Conservation (phyloP, 495 filamentous ascomycete species). For the Podospora sp. region DNA sequence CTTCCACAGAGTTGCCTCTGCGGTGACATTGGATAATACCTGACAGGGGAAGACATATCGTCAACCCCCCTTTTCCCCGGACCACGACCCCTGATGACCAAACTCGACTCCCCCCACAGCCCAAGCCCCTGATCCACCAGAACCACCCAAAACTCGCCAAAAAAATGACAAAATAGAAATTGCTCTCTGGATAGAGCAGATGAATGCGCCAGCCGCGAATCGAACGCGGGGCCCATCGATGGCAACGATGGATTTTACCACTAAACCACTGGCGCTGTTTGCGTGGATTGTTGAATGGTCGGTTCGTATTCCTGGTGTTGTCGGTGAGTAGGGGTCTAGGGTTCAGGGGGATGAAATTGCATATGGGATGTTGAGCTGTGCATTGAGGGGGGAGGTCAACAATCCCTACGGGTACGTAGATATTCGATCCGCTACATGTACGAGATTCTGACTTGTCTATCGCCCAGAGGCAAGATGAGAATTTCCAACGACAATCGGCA, state of each 20-base stretch:
- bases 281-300: not conserved
- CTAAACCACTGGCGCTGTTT: slow-evolving; percentile 9
- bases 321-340: not conserved
- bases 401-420: too few species aligned
- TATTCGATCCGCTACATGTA: too few species aligned
- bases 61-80: too few species aligned
- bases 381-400: too few species aligned
- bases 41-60: too few species aligned
- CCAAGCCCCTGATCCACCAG: not conserved
- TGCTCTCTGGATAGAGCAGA: not conserved
- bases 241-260: slow-evolving; percentile 17
- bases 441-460: too few species aligned
- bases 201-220: slow-evolving; percentile 42
- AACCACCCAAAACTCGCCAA: not conserved
- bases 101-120: not conserved
- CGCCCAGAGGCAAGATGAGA: too few species aligned
- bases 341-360: not conserved
- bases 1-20: too few species aligned
- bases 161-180: not conserved
- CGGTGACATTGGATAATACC: too few species aligned
- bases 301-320: not conserved
- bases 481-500: too few species aligned
- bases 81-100: too few species aligned
- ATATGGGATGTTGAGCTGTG: not conserved
- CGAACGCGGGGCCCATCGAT: slow-evolving; percentile 56